Conservation (phyloP, 73 alveolate genomes). For the Tetrahymena elliotti region DNA sequence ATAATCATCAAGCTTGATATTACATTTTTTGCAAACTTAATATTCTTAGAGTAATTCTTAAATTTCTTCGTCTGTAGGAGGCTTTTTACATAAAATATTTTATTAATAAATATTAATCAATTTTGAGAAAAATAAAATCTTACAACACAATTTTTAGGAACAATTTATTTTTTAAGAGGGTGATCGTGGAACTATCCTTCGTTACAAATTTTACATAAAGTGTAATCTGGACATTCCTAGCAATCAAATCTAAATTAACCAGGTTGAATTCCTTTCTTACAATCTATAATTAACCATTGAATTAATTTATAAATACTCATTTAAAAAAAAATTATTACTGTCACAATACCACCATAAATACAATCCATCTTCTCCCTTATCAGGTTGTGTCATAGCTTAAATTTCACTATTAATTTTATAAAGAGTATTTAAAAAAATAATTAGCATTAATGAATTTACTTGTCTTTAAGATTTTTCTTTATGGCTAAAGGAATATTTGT, state of each 20-base stretch:
- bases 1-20: conserved; percentile 24
- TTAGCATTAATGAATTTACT: conserved; percentile 8
- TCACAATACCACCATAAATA: conserved; percentile 95
- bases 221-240: conserved; percentile 84
- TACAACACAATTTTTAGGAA: conserved; percentile 69
- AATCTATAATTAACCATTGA: not conserved
- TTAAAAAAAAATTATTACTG: not conserved
- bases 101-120: not conserved
- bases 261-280: conserved; percentile 82
- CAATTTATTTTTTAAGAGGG: conserved; percentile 73
- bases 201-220: conserved; percentile 84
- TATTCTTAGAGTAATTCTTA: conserved; percentile 7
- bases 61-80: conserved; percentile 26
- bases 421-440: not conserved
- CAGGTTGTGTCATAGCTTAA: conserved; percentile 4
- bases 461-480: conserved; percentile 39
- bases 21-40: conserved; percentile 30
- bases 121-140: conserved; percentile 5
- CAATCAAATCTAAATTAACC: conserved; percentile 94
- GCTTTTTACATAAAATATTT: not conserved
- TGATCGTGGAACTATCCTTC: conserved; percentile 70
- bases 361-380: conserved; percentile 50
- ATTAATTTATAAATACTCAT: not conserved
- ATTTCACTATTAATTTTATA: conserved; percentile 5
- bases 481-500: conserved; percentile 5